These are phyloP conservation scores for Nemania diffusa DNA, from an alignment of 2,329 filamentous ascomycete genomes.

Conservation along the genomic window DNA sequence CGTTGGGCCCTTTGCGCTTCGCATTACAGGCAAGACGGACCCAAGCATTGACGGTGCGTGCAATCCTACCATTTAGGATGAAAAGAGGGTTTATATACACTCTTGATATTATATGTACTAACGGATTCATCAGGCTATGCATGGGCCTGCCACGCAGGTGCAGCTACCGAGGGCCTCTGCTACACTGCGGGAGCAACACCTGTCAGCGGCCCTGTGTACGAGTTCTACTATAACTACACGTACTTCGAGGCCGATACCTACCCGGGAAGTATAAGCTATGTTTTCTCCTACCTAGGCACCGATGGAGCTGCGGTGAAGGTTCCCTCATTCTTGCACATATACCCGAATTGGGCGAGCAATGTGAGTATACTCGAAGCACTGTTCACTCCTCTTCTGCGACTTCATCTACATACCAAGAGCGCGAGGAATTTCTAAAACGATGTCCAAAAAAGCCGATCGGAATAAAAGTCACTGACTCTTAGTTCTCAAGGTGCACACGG, in stretches of 20 bases:
- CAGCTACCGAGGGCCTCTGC: slow-evolving; percentile 30
- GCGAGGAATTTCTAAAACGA: neutral
- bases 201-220: slow-evolving; percentile 25
- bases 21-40: slow-evolving; percentile 28
- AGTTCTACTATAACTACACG: slow-evolving; percentile 38
- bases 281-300: slow-evolving; percentile 6
- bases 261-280: slow-evolving; percentile 30
- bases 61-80: neutral
- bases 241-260: neutral
- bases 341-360: slow-evolving; percentile 31
- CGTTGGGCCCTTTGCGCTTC: slow-evolving; percentile 34
- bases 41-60: slow-evolving; percentile 28
- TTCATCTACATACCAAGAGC: neutral
- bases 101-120: neutral
- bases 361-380: slow-evolving; percentile 9
- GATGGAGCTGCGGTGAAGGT: slow-evolving; percentile 11
- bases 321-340: slow-evolving; percentile 28
- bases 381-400: neutral
- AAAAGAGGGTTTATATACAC: neutral
- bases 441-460: neutral
- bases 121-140: slow-evolving; percentile 19
- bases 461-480: neutral
- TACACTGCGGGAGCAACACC: slow-evolving; percentile 5
- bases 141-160: slow-evolving; percentile 31
- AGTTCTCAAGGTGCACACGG: slow-evolving; percentile 14